A percentile compares a stretch with the other conserved stretches of the same genome.
These are phyloP conservation scores for Tagetes patula DNA, from an alignment of 129 eudicot genomes.

Conservation along the genomic window DNA sequence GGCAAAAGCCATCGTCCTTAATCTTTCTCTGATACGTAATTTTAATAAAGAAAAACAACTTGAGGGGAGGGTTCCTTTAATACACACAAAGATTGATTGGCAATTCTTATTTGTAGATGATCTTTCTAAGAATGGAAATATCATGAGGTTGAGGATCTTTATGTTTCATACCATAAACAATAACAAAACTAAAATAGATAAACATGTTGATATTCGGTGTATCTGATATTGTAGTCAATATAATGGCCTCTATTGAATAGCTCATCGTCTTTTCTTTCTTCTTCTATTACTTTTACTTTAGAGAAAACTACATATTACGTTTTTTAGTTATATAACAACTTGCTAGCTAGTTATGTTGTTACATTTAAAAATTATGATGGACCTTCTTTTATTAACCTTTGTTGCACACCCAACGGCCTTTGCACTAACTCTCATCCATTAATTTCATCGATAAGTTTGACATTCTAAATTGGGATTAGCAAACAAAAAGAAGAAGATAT, in stretches of 20 bases:
- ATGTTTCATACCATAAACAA: slow-evolving; percentile 1
- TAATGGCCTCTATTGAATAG: neutral
- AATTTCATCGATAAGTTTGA: too few relatives aligned
- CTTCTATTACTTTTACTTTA: too few relatives aligned
- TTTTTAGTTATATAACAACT: too few relatives aligned
- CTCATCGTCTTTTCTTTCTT: neutral
- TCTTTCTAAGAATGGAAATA: slow-evolving; percentile 16
- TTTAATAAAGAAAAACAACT: slow-evolving; percentile 1
- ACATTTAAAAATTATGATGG: too few relatives aligned
- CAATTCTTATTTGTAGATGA: slow-evolving; percentile 14
- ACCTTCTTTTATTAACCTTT: too few relatives aligned
- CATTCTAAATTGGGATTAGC: too few relatives aligned
- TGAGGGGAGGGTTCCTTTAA: slow-evolving; percentile 15
- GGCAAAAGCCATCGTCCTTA: slow-evolving; percentile 21
- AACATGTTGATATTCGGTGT: neutral
- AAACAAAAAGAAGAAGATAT: too few relatives aligned
- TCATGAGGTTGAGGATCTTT: slow-evolving; percentile 23
- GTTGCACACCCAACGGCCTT: too few relatives aligned
- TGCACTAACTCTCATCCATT: too few relatives aligned
- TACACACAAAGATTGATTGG: slow-evolving; percentile 23
- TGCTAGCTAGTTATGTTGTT: too few relatives aligned
- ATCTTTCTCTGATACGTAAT: neutral
- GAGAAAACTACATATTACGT: neutral
- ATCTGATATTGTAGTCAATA: neutral
- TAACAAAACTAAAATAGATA: neutral